phyloP scores from a whole-genome alignment of 2,329 filamentous ascomycete genomes.

The Sporothrix sp. region DNA sequence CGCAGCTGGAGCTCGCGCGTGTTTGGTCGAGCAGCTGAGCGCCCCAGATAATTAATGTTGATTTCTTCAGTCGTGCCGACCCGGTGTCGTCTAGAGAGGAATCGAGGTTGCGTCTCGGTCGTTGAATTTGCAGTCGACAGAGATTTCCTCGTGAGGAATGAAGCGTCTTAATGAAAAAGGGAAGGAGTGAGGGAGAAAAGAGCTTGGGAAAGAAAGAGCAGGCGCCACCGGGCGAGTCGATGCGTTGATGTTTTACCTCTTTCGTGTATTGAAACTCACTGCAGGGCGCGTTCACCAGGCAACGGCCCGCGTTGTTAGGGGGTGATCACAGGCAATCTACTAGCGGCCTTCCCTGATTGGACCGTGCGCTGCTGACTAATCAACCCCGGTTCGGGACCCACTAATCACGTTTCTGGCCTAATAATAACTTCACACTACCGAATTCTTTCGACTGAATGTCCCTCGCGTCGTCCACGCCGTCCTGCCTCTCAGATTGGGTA shows the following conservation, averaged over 20 bases:
- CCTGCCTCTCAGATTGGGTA: too few relatives aligned
- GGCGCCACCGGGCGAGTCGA: background rate
- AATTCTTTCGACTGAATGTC: too few relatives aligned
- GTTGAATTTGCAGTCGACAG: background rate
- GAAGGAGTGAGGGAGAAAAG: constrained; percentile 5
- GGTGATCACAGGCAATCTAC: constrained; percentile 7
- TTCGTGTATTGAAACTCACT: constrained; percentile 11
- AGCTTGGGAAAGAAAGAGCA: constrained; percentile 3
- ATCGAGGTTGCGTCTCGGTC: background rate
- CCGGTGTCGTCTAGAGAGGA: too few relatives aligned
- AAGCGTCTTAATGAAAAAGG: constrained; percentile 3
- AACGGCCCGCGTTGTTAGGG: constrained; percentile 13
- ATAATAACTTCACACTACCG: too few relatives aligned
- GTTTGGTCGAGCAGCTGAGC: background rate
- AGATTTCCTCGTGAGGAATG: constrained; percentile 9
- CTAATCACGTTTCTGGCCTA: too few relatives aligned
- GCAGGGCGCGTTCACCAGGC: constrained; percentile 14
- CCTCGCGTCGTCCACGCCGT: too few relatives aligned
- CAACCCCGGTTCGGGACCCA: too few relatives aligned
- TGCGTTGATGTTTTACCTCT: constrained; percentile 17
- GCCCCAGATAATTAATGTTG: background rate
- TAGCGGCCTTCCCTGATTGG: background rate
- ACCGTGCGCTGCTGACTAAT: constrained; percentile 8
- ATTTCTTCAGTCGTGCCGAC: background rate
- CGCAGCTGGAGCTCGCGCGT: background rate